Percentiles rank a stretch among this genome's conserved stretches.
Evolutionary conservation across 306 rosid species (phyloP).

Genomic region (Ceratonia siliqua): DNA sequence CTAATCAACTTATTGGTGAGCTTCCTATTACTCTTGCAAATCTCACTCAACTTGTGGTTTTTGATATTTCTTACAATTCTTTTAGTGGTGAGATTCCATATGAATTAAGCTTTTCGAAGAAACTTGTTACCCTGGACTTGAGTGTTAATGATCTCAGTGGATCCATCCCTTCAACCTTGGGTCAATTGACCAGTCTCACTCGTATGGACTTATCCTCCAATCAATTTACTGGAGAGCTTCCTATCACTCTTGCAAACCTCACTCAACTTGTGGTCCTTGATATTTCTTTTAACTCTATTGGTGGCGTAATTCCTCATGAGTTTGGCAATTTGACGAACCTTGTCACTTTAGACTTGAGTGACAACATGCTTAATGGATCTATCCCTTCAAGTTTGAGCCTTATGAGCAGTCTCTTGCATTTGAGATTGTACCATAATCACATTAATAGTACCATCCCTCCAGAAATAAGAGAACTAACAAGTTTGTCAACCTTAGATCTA

Average conservation of each 20-base stretch:
- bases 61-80: background rate
- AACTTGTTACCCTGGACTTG: background rate
- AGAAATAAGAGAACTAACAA: background rate
- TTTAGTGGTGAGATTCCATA: background rate
- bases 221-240: background rate
- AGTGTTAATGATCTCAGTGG: background rate
- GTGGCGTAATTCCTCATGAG: background rate
- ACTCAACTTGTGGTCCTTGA: background rate
- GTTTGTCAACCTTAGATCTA: background rate
- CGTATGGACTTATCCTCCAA: background rate
- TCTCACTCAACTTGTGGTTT: background rate
- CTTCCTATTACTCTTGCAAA: background rate
- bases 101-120: background rate
- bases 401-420: background rate
- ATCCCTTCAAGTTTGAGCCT: background rate
- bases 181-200: slow-evolving; percentile 6
- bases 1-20: background rate
- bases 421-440: background rate
- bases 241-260: background rate
- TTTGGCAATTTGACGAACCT: background rate
- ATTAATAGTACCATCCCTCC: background rate
- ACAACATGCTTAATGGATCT: background rate
- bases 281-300: background rate
- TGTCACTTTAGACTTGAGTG: background rate
- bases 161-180: background rate